A percentile compares a stretch with the other conserved stretches of the same genome.
Evolutionary conservation across 139 green algal species (phyloP).

Genomic region (Desmodesmus armatus): DNA sequence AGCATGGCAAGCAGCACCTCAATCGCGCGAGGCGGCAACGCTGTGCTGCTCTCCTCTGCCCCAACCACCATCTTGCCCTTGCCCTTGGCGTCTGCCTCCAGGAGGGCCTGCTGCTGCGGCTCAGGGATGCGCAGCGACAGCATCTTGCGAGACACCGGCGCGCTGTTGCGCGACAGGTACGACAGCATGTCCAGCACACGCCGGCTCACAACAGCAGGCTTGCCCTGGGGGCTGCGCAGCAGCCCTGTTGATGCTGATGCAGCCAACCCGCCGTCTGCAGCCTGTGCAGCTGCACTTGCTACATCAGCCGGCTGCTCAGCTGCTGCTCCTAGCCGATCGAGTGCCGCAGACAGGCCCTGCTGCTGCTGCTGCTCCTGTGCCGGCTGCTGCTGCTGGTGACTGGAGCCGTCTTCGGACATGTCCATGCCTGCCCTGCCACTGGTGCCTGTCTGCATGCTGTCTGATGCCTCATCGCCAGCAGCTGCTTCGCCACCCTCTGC

Average conservation of each 20-base stretch:
- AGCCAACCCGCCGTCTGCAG: not conserved
- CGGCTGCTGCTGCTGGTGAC: not conserved
- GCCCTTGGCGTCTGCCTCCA: conserved; percentile 49
- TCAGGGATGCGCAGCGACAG: conserved; percentile 62
- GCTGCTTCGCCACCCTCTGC: not conserved
- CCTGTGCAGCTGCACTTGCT: conserved; percentile 11
- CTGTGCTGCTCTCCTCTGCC: conserved; percentile 1
- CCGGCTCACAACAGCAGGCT: conserved; percentile 39
- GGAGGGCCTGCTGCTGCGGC: not conserved
- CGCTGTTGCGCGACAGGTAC: conserved; percentile 70
- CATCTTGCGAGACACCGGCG: conserved; percentile 64
- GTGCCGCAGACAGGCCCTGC: conserved; percentile 23
- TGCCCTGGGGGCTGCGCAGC: not conserved
- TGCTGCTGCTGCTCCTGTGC: conserved; percentile 13
- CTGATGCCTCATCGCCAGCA: not conserved
- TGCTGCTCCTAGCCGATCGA: conserved; percentile 22
- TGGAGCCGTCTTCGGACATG: not conserved
- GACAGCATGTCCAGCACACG: conserved; percentile 78
- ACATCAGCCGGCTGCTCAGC: not conserved
- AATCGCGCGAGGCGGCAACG: conserved; percentile 48
- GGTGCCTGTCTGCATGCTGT: not conserved
- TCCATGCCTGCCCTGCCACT: conserved; percentile 10
- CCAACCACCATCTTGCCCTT: conserved; percentile 63
- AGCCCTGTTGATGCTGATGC: not conserved
- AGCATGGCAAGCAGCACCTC: conserved; percentile 83